A percentile compares a stretch with the other conserved stretches of the same genome.
These are phyloP conservation scores for Rhytidhysteron rufulum DNA, from an alignment of 2,329 filamentous ascomycete species.

Conservation along the genomic window DNA sequence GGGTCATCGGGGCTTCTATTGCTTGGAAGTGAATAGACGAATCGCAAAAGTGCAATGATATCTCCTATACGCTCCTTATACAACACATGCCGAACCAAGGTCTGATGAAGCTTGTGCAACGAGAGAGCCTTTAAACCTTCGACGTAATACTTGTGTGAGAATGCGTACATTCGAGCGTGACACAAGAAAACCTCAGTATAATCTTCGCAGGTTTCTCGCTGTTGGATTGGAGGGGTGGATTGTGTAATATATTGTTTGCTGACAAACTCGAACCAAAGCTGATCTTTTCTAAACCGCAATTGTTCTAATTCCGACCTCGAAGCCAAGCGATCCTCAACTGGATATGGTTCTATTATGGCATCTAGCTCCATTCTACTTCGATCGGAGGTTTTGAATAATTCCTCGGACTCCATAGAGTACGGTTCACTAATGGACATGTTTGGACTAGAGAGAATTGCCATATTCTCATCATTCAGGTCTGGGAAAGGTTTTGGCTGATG, in stretches of 20 bases:
- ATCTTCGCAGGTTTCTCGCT: constrained; percentile 7
- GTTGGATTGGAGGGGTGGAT: neutral
- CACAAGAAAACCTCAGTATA: constrained; percentile 34
- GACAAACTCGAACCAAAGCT: neutral
- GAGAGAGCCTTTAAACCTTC: constrained; percentile 25
- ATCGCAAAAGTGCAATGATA: constrained; percentile 33
- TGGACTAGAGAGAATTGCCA: too few relatives aligned
- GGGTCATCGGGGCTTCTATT: neutral
- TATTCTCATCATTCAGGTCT: too few relatives aligned
- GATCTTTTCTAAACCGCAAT: neutral
- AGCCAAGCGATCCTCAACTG: neutral
- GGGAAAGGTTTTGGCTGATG: too few relatives aligned
- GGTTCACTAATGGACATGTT: too few relatives aligned
- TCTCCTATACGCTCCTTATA: constrained; percentile 19
- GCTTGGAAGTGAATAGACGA: constrained; percentile 32
- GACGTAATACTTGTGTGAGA: constrained; percentile 41
- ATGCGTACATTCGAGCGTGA: constrained; percentile 38
- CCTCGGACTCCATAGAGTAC: neutral
- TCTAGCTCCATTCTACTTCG: neutral
- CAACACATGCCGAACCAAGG: constrained; percentile 26
- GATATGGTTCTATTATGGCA: neutral
- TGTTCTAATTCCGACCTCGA: neutral
- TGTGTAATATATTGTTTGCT: neutral
- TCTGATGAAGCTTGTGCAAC: constrained; percentile 31
- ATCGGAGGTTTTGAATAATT: neutral